These are phyloP conservation scores for Pulveroboletus ravenelii DNA, from an alignment of 768 basidiomycete species.

Conservation along the genomic window DNA sequence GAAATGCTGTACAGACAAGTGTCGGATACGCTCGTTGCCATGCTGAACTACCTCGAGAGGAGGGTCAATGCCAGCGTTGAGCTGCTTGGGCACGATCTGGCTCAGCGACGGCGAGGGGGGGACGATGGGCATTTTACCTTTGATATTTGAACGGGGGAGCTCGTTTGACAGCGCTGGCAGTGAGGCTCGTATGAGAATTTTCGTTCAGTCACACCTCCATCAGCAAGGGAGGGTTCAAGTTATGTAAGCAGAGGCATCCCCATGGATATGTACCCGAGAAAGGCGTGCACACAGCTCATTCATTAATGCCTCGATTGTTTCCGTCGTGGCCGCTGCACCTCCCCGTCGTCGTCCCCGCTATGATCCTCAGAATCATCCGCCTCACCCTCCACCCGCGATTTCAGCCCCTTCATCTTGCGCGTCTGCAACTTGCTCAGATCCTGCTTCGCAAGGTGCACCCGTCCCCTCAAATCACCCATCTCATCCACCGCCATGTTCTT, in stretches of 20 bases:
- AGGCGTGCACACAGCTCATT: too few species aligned
- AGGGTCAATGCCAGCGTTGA: slow-evolving; percentile 1
- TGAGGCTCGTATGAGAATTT: slow-evolving; percentile 19
- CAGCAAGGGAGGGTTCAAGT: slow-evolving; percentile 3
- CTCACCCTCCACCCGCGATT: slow-evolving; percentile 29
- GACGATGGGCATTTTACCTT: neutral
- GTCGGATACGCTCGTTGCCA: neutral
- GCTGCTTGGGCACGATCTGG: neutral
- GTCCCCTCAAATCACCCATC: slow-evolving; percentile 94
- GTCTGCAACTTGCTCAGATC: slow-evolving; percentile 83
- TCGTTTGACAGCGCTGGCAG: slow-evolving; percentile 6
- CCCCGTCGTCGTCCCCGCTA: too few species aligned
- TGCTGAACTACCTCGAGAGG: slow-evolving; percentile 3
- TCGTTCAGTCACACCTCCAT: slow-evolving; percentile 5
- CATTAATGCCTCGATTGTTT: slow-evolving; percentile 15
- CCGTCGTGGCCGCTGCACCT: neutral
- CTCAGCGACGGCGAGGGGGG: neutral
- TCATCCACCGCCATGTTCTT: slow-evolving; percentile 97
- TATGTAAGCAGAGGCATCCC: slow-evolving; percentile 14
- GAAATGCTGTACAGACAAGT: slow-evolving; percentile 7
- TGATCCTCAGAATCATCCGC: neutral
- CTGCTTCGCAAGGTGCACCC: slow-evolving; percentile 86
- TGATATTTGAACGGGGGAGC: neutral
- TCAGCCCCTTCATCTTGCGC: slow-evolving; percentile 95
- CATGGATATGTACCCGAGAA: too few species aligned